Evolutionary conservation across 805 yeast species (phyloP), one percentile per base, ranked within the genome.

Genomic region (Pichia paraexigua): DNA sequence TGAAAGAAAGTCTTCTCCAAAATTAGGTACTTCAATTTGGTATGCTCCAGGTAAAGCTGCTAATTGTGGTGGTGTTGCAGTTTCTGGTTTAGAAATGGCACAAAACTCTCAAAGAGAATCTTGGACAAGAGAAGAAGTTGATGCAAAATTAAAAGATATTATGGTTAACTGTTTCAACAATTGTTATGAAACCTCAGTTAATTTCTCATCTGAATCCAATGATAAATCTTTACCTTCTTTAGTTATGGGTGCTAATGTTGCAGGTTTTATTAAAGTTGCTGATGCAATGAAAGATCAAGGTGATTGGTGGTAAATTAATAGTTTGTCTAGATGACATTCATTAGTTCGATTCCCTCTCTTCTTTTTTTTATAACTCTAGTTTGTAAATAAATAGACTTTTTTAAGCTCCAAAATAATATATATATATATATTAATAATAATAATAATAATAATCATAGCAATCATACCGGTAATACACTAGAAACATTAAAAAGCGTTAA

Each of bases 1-100:
- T 64, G 81, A 78, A 71, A 82, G 92, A 77, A 59, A 71, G 58
- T 67, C 71, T 60, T 67, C 74, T 48, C 39, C 67, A 20, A 45
- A 69, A 43, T 64, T 71, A 45, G 65, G 73, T 53, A 60, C 75
- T 53, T 75, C 81, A 56, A 87, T 90, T 73, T 92, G 99, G 99
- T 92, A 91, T 76, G 98, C 96, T 65, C 97, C 97, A 70, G 98
- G 97, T 75, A 92, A 92, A 82, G 97, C 97, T 63, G 92, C 97
- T 66, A 92, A 92, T 83, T 86, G 95, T 77, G 99, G 98, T 77
- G 99, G 99, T 83, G 99, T 92, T 63, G 96, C 97, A 53, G 97
- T 91, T 53, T 89, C 97, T 54, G 98, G 97, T 68, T 80, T 92
- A 61, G 99, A 92, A 80, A 94, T 92, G 99, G 97, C 98, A 59